Evolutionary conservation across 1,284 basidiomycete species (phyloP).

Genomic region (Quambalaria eucalypti): DNA sequence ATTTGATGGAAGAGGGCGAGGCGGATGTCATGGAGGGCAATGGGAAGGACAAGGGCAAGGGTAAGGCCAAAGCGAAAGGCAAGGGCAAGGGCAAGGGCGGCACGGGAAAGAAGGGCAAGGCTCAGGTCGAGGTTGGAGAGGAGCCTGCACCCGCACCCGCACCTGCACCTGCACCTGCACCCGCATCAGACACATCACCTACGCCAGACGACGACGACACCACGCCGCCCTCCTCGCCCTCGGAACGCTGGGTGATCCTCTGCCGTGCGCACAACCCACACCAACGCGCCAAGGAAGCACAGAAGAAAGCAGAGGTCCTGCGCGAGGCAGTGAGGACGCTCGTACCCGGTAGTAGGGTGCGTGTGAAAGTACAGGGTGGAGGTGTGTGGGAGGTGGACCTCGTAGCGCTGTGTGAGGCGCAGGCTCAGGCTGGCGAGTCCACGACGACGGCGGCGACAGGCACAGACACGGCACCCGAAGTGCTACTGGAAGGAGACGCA

Average conservation of each 20-base stretch:
- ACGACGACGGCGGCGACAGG: no score
- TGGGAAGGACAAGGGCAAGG: conserved; percentile 41
- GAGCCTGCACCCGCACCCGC: background rate
- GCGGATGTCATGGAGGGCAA: conserved; percentile 22
- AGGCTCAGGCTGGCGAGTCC: no score
- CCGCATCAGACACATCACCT: background rate
- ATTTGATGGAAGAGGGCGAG: conserved; percentile 58
- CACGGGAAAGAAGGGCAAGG: conserved; percentile 4
- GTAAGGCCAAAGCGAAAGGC: conserved; percentile 24
- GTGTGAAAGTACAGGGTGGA: conserved; percentile 20
- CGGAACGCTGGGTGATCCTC: conserved; percentile 40
- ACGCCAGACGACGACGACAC: conserved; percentile 6
- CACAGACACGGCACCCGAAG: background rate
- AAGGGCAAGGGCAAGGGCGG: conserved; percentile 25
- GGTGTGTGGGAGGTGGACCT: conserved; percentile 16
- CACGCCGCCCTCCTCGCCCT: no score
- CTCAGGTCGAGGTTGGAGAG: background rate
- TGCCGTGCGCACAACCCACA: conserved; percentile 42
- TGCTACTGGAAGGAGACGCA: background rate
- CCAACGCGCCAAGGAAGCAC: conserved; percentile 12
- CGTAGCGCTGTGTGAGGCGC: no score
- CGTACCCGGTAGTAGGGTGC: conserved; percentile 13
- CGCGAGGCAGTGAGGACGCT: conserved; percentile 18
- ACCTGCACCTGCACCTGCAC: background rate
- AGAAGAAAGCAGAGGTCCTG: conserved; percentile 18